Base-by-base conservation (phyloP, 2,329 filamentous ascomycete species). In the Geosmithia morbida region DNA sequence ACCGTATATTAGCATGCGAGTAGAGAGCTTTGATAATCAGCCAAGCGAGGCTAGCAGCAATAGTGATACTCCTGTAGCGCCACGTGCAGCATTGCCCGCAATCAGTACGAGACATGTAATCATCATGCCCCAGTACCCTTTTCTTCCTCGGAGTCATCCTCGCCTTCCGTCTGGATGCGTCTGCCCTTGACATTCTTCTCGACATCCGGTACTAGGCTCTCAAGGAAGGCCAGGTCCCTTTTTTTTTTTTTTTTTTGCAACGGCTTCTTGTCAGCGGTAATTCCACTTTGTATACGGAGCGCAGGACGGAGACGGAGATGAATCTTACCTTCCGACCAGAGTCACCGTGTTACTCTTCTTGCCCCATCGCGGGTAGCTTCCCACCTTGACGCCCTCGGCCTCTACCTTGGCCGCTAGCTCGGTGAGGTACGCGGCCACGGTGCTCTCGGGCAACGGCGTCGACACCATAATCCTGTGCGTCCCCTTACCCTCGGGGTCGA, bases 311-410 rank as follows among this genome's bases (percentile, higher is more conserved):
- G n/a, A 41, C 6, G 18, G 41, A 7, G 26, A 16, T 26, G 10
- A 6, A 20, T 30, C 65, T 55, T 58, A 76, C 71, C 66, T 69
- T 54, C 79, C 78, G 18, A 96, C 89, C 47, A 98, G 69, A 11
- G 90, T 96, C 44, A 97, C 87, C 0, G 88, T 92, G 64, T 97
- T 97, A 52, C 74, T 74, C 57, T 79, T 79, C 71, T 87, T 90
- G 5, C 85, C 87, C 88, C 89, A 96, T 48, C 87, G 73, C 37
- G 92, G 92, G 65, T 98, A 97, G 64, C 87, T 94, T 44, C 92
- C 92, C 16, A 97, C 87, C 67, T 97, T 97, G 57, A 97, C 75
- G 2, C 87, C 88, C 57, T 76, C 79, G 1, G 79, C 68, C 60
- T 80, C 83, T 19, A 89, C 84, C 61, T 78, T 78, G 26, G 69